Percentiles rank a stretch among this genome's conserved stretches.
These are phyloP conservation scores for Ceratocystis ficicola DNA, from an alignment of 2,329 filamentous ascomycete genomes.

Conservation along the genomic window DNA sequence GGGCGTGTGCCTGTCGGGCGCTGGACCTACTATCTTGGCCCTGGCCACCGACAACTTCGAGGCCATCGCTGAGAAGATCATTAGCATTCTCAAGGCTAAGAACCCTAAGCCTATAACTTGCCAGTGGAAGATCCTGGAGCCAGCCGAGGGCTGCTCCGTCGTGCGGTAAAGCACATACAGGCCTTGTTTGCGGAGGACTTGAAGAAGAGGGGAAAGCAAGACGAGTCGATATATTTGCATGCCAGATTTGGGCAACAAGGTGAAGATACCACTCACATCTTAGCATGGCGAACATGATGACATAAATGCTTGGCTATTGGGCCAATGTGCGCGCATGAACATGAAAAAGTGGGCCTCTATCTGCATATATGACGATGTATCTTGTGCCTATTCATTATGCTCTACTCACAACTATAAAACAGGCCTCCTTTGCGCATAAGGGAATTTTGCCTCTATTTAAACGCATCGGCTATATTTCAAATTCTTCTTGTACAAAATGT, in stretches of 20 bases:
- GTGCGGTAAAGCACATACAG: constrained; percentile 28
- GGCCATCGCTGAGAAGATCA: constrained; percentile 67
- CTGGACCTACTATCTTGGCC: constrained; percentile 87
- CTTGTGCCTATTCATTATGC: background rate
- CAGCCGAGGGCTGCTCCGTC: constrained; percentile 57
- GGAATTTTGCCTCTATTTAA: background rate
- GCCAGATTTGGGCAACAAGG: background rate
- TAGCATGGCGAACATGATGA: background rate
- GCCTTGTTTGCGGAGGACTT: background rate
- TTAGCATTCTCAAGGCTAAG: constrained; percentile 56
- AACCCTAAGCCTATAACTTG: constrained; percentile 50
- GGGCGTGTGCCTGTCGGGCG: constrained; percentile 88
- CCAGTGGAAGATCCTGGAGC: constrained; percentile 77
- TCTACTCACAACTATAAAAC: background rate
- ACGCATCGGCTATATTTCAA: constrained; percentile 30
- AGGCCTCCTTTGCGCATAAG: too few relatives aligned
- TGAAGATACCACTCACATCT: background rate
- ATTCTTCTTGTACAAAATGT: constrained; percentile 71
- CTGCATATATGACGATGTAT: background rate
- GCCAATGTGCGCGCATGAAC: background rate
- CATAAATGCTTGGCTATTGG: background rate
- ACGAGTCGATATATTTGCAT: background rate
- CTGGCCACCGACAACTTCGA: constrained; percentile 85
- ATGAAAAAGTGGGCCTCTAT: background rate
- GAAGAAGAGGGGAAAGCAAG: background rate